These are phyloP conservation scores for Aspergillus hancockii DNA, from an alignment of 495 filamentous ascomycete genomes.

Conservation along the genomic window DNA sequence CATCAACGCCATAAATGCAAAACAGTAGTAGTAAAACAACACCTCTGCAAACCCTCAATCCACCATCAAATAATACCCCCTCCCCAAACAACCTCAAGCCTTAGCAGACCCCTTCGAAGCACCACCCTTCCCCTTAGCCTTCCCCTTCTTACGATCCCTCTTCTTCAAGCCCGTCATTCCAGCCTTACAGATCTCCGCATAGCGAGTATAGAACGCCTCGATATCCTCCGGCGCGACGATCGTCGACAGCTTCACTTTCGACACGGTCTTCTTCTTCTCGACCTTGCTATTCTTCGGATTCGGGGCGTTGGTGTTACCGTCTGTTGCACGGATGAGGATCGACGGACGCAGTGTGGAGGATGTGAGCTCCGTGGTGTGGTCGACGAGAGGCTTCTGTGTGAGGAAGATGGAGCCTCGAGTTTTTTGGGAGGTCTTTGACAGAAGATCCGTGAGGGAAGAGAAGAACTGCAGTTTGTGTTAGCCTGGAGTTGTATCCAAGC, in stretches of 20 bases:
- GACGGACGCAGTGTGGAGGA: conserved; percentile 60
- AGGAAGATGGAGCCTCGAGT: conserved; percentile 78
- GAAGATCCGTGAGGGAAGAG: conserved; percentile 69
- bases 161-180: conserved; percentile 93
- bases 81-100: conserved; percentile 30
- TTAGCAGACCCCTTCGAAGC: conserved; percentile 52
- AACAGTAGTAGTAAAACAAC: background rate
- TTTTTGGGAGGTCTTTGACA: conserved; percentile 65
- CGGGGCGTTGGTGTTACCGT: conserved; percentile 57
- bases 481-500: background rate
- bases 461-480: conserved; percentile 75
- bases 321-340: conserved; percentile 80
- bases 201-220: conserved; percentile 77
- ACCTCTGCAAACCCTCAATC: too few relatives aligned
- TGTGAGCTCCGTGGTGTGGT: conserved; percentile 12
- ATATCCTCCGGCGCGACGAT: conserved; percentile 73
- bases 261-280: conserved; percentile 32
- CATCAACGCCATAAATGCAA: conserved; percentile 11
- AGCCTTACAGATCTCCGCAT: conserved; percentile 88
- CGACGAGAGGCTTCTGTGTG: conserved; percentile 69
- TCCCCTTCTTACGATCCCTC: conserved; percentile 81
- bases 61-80: too few relatives aligned
- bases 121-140: conserved; percentile 67
- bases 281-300: conserved; percentile 38
- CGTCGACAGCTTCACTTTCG: conserved; percentile 82